Conservation (phyloP, 2,329 filamentous ascomycete genomes). For the Karstenula rhodostoma region DNA sequence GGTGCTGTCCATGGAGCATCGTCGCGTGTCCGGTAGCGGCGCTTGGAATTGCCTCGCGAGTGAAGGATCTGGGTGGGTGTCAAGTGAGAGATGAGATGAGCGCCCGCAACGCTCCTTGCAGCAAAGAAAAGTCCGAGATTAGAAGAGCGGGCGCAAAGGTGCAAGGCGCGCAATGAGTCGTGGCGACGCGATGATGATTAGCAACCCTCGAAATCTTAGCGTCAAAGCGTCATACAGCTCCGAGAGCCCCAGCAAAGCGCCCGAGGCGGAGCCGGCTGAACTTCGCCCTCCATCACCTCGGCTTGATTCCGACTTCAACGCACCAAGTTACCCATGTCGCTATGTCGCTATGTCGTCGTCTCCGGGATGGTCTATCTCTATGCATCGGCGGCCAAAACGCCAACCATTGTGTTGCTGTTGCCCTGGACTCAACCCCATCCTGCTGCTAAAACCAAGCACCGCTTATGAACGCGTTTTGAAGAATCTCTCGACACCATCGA, state of each 20-base stretch:
- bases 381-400: too few relatives aligned
- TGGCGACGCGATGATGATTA: constrained; percentile 31
- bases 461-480: too few relatives aligned
- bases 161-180: constrained; percentile 16
- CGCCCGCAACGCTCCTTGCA: constrained; percentile 19
- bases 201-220: constrained; percentile 33
- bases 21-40: constrained; percentile 17
- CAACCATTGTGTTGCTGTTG: too few relatives aligned
- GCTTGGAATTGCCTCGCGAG: constrained; percentile 18
- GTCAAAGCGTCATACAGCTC: constrained; percentile 42
- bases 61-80: not conserved
- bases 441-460: too few relatives aligned
- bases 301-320: too few relatives aligned
- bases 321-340: too few relatives aligned
- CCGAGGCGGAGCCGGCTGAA: constrained; percentile 17
- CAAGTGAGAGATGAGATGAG: constrained; percentile 2
- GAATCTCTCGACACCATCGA: too few relatives aligned
- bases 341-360: too few relatives aligned
- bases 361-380: too few relatives aligned
- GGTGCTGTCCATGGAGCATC: constrained; percentile 71
- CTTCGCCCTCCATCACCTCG: not conserved
- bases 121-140: constrained; percentile 14
- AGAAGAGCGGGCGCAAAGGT: constrained; percentile 22
- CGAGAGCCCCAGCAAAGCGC: constrained; percentile 20
- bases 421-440: too few relatives aligned